A percentile compares a stretch with the other conserved stretches of the same genome.
Evolutionary conservation across 495 filamentous ascomycete species (phyloP).

Genomic region (Paragyromitra xinjiangensis): DNA sequence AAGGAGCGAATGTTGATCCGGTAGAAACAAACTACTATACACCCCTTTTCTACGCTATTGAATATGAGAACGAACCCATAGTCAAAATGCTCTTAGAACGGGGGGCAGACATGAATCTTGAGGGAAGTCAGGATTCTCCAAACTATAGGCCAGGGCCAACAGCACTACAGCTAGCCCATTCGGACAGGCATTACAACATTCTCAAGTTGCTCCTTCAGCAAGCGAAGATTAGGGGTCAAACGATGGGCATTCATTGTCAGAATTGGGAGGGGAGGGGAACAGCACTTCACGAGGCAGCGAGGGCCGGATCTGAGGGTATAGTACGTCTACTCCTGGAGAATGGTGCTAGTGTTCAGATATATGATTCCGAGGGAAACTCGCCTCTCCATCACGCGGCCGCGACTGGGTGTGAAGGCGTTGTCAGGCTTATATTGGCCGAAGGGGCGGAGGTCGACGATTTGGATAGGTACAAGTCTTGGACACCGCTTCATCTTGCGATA

Average conservation of each 20-base stretch:
- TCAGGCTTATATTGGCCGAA: neutral
- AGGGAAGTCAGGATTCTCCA: neutral
- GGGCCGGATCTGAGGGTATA: neutral
- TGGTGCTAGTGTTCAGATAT: neutral
- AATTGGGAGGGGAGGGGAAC: neutral
- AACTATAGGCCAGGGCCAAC: neutral
- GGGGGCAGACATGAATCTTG: neutral
- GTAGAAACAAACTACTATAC: neutral
- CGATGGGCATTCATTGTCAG: neutral
- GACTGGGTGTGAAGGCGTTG: neutral
- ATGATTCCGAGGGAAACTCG: neutral
- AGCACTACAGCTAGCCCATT: neutral
- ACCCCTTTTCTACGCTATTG: neutral
- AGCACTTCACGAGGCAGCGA: conserved; percentile 1
- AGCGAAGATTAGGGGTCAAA: neutral
- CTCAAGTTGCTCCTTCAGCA: neutral
- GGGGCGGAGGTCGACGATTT: neutral
- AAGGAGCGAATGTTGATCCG: neutral
- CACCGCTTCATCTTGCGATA: neutral
- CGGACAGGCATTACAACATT: neutral
- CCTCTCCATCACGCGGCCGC: neutral
- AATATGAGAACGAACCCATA: neutral
- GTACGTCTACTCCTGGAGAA: neutral
- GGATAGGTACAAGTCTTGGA: neutral
- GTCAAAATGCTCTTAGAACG: neutral